Evolutionary conservation across 2,329 filamentous ascomycete species (phyloP), one percentile per base, ranked within the genome.

Genomic region (Seiridium unicorne): DNA sequence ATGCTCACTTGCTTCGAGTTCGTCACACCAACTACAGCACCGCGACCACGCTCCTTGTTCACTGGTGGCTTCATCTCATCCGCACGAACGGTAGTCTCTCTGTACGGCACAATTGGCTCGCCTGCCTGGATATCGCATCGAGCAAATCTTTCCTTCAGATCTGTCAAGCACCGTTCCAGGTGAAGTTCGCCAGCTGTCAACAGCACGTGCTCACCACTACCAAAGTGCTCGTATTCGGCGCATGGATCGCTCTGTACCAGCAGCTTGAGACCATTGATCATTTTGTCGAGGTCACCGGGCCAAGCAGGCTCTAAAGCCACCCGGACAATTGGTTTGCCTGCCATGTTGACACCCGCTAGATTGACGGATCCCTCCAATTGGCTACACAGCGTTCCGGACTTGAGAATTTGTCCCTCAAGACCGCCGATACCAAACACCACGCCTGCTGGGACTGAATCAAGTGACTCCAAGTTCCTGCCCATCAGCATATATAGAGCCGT

Each of bases 191-290:
- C 95, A 5, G 95, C 95, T 0, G 95, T 98, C 44, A 97, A 76
- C 31, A 99, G 86, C 47, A 99, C 95, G 74, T 99, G 95, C 76
- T 99, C 95, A 60, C 95, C 95, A 66, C 89, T 97, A 60, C 89
- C 85, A 57, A 98, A 89, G 55, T 96, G 92, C 72, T 98, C 93
- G 68, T 99, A 99, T 72, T 96, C 89, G 11, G 94, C 95, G 69
- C 95, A 98, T 0, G 95, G 94, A 69, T 99, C 95, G 68, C 93
- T 96, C 71, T 97, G 93, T 38, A 97, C 93, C 1, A 99, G 85
- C 18, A 99, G 79, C 63, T 88, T 88, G 57, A 99, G 79, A 0
- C 95, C 95, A 5, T 86, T 84, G 60, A 99, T 93, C 93, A 99
- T 96, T 77, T 96, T 97, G 73, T 95, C 90, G 31, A 99, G 81